A percentile compares a stretch with the other conserved stretches of the same genome.
These are phyloP conservation scores for Lipomyces kockii DNA, from an alignment of 805 yeast genomes.

Conservation along the genomic window DNA sequence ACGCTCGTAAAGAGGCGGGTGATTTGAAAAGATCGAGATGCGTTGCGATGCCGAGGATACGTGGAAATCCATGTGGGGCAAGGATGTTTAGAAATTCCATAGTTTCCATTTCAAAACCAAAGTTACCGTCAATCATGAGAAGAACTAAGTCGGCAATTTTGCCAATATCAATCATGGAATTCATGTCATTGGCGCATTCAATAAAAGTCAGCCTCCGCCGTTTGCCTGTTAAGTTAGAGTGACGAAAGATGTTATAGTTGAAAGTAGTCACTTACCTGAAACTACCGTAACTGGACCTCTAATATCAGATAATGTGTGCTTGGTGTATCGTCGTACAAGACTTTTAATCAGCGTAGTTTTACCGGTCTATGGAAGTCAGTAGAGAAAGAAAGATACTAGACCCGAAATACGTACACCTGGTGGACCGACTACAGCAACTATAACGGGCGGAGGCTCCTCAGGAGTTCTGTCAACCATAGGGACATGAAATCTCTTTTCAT, in stretches of 20 bases:
- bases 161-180: conserved; percentile 95
- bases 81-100: conserved; percentile 97
- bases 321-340: conserved; percentile 82
- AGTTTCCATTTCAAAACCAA: conserved; percentile 99
- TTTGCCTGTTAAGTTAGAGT: conserved; percentile 61
- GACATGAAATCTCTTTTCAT: conserved; percentile 86
- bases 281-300: conserved; percentile 98
- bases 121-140: conserved; percentile 91
- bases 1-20: conserved; percentile 83
- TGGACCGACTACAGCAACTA: conserved; percentile 97
- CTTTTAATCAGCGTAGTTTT: conserved; percentile 92
- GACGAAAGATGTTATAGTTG: not conserved
- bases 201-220: conserved; percentile 89
- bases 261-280: conserved; percentile 46
- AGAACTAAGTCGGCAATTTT: conserved; percentile 92
- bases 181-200: conserved; percentile 90
- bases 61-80: conserved; percentile 98
- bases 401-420: conserved; percentile 61
- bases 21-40: conserved; percentile 93
- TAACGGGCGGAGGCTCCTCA: conserved; percentile 94
- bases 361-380: conserved; percentile 61
- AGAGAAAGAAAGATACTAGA: not conserved
- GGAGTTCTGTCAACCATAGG: conserved; percentile 98
- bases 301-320: conserved; percentile 80
- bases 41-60: conserved; percentile 92